These are phyloP conservation scores for Sporothrix inflata DNA, from an alignment of 2,329 filamentous ascomycete genomes.

Conservation along the genomic window DNA sequence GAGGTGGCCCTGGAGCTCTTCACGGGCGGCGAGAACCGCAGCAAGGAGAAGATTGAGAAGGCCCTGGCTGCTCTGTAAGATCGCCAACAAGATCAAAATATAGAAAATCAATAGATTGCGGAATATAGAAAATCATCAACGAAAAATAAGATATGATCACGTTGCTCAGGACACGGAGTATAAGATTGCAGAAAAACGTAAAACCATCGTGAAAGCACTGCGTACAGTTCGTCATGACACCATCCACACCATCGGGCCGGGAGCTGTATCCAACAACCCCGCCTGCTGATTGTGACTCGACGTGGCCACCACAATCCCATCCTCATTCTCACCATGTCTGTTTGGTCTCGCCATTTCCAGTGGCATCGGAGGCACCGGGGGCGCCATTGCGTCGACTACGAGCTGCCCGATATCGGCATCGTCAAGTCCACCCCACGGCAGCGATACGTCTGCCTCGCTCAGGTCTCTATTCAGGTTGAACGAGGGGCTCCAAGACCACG, in stretches of 20 bases:
- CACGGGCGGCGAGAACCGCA: conserved; percentile 38
- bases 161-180: neutral
- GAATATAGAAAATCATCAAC: neutral
- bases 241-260: conserved; percentile 1
- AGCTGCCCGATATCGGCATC: conserved; percentile 5
- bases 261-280: neutral
- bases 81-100: neutral
- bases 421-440: neutral
- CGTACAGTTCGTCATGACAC: neutral
- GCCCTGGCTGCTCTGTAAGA: conserved; percentile 31
- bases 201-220: neutral
- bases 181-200: neutral
- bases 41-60: conserved; percentile 40
- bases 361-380: neutral
- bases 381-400: neutral
- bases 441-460: neutral
- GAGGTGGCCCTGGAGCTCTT: conserved; percentile 48
- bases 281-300: neutral
- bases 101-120: neutral
- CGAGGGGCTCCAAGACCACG: neutral
- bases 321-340: neutral
- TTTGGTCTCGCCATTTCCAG: neutral
- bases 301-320: neutral
- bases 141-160: neutral
- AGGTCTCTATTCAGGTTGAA: neutral